Percentiles rank a stretch among this genome's conserved stretches.
Conservation (phyloP, 371 early-diverging fungal genomes). For the Conidiobolus incongruus region DNA sequence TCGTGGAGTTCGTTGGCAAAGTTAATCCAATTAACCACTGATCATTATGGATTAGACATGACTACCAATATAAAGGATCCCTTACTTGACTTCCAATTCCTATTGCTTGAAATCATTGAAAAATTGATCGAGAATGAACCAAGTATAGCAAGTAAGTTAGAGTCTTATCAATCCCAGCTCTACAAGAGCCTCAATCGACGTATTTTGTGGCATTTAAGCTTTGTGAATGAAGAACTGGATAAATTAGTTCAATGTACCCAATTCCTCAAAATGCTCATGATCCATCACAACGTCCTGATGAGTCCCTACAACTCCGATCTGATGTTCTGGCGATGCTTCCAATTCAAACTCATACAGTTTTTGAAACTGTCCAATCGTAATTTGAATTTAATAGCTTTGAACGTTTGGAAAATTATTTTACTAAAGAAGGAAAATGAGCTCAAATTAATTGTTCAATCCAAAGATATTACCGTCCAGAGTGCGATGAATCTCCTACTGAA, state of each 20-base stretch:
- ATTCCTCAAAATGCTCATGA: constrained; percentile 32
- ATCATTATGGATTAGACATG: constrained; percentile 17
- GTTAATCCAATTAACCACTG: constrained; percentile 36
- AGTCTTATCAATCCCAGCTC: constrained; percentile 8
- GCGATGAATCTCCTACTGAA: constrained; percentile 32
- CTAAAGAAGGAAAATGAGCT: constrained; percentile 27
- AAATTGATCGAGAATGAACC: constrained; percentile 5
- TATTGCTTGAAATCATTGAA: constrained; percentile 20
- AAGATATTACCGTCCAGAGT: constrained; percentile 22
- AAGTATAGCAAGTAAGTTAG: constrained; percentile 7
- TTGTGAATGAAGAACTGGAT: constrained; percentile 14
- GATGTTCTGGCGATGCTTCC: constrained; percentile 34
- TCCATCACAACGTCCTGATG: constrained; percentile 40
- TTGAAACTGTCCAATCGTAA: constrained; percentile 17
- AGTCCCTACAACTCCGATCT: constrained; percentile 26
- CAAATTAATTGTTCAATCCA: constrained; percentile 9
- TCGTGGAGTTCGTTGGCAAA: constrained; percentile 23
- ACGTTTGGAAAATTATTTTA: constrained; percentile 34
- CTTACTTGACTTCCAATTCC: constrained; percentile 28
- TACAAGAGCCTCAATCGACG: constrained; percentile 29
- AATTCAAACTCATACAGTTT: constrained; percentile 34
- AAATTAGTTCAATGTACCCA: constrained; percentile 14
- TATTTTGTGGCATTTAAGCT: constrained; percentile 21
- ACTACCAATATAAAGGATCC: constrained; percentile 24
- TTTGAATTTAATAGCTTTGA: constrained; percentile 10